Evolutionary conservation across 768 basidiomycete genomes (phyloP).

Genomic region (Heimioporus sp.): DNA sequence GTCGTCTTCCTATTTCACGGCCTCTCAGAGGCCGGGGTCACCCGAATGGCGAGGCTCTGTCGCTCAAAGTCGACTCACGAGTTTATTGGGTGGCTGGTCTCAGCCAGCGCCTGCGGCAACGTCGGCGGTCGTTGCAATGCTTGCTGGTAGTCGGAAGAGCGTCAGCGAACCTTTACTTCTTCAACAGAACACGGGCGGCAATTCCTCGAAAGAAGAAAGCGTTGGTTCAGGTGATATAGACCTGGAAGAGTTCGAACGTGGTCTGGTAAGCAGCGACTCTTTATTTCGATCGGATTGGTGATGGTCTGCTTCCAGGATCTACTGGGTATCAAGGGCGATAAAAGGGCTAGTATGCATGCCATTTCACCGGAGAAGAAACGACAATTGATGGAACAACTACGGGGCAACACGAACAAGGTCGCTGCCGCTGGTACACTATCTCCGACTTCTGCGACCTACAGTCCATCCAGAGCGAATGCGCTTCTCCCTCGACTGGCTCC

Average conservation of each 20-base stretch:
- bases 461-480: conserved; percentile 53
- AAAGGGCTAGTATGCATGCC: conserved; percentile 58
- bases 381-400: conserved; percentile 61
- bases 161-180: conserved; percentile 72
- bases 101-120: conserved; percentile 42
- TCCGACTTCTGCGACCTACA: conserved; percentile 49
- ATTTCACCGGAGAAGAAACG: conserved; percentile 63
- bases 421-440: conserved; percentile 27
- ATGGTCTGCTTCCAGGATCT: conserved; percentile 50
- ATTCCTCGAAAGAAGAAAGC: conserved; percentile 28
- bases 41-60: conserved; percentile 54
- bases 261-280: conserved; percentile 53
- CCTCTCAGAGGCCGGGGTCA: conserved; percentile 24
- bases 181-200: conserved; percentile 42
- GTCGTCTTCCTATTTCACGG: conserved; percentile 17
- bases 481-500: conserved; percentile 68
- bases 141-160: conserved; percentile 48
- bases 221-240: conserved; percentile 34
- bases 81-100: conserved; percentile 66
- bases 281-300: conserved; percentile 1
- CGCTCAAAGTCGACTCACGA: conserved; percentile 60
- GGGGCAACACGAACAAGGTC: conserved; percentile 32
- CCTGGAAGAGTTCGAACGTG: conserved; percentile 55
- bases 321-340: conserved; percentile 69
- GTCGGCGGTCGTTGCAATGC: conserved; percentile 24